These are phyloP conservation scores for Pezicula carpinea DNA, from an alignment of 2,329 filamentous ascomycete genomes.

Conservation along the genomic window DNA sequence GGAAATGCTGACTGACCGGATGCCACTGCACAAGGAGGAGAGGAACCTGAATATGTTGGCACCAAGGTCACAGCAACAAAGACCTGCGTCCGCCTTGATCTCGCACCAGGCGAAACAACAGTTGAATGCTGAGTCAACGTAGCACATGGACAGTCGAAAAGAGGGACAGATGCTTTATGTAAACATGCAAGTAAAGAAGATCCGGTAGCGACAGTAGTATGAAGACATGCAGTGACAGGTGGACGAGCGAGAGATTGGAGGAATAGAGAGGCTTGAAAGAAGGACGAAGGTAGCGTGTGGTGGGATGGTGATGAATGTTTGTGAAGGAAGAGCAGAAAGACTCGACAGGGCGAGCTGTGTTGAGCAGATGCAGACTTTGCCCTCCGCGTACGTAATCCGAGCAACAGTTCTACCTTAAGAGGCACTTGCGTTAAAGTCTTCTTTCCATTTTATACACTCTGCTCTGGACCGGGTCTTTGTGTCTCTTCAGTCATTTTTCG, in stretches of 20 bases:
- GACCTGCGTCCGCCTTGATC: not conserved
- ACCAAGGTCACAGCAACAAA: not conserved
- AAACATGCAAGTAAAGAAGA: not conserved
- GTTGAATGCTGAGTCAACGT: not conserved
- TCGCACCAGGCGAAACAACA: slow-evolving; percentile 1
- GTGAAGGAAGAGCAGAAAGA: too few relatives aligned
- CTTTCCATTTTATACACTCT: not conserved
- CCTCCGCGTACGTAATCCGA: too few relatives aligned
- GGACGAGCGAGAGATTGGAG: too few relatives aligned
- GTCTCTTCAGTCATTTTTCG: not conserved
- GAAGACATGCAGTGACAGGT: not conserved
- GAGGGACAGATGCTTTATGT: not conserved
- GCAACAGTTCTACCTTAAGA: not conserved
- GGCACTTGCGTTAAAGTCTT: not conserved
- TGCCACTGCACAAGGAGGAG: not conserved
- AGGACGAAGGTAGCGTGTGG: not conserved
- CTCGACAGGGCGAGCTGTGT: too few relatives aligned
- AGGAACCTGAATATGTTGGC: too few relatives aligned
- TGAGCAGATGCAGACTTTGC: too few relatives aligned
- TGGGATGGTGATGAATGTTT: too few relatives aligned
- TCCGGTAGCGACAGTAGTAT: not conserved
- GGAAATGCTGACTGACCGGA: not conserved
- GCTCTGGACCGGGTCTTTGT: not conserved
- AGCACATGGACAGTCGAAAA: slow-evolving; percentile 1
- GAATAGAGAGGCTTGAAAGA: not conserved